Conservation (phyloP, 2,329 filamentous ascomycete genomes). For the Pseudocercospora vitis region DNA sequence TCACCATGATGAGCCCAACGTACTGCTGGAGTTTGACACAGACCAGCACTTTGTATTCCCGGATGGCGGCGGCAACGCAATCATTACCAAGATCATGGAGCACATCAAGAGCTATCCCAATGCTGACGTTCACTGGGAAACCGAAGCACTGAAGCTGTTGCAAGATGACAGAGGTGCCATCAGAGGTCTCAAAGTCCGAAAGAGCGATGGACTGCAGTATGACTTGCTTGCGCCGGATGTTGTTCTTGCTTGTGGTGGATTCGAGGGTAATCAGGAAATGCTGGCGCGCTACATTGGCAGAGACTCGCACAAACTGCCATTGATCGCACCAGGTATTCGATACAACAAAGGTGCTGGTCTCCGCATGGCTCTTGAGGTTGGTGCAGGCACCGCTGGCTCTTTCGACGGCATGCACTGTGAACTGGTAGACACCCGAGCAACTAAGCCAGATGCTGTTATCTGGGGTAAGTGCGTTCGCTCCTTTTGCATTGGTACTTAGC, state of each 20-base stretch:
- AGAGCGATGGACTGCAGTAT: slow-evolving; percentile 40
- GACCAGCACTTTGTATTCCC: slow-evolving; percentile 45
- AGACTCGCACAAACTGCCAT: slow-evolving; percentile 42
- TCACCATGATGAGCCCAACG: slow-evolving; percentile 44
- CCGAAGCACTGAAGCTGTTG: slow-evolving; percentile 40
- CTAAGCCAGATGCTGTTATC: slow-evolving; percentile 44
- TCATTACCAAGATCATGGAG: slow-evolving; percentile 42
- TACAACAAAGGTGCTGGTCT: slow-evolving; percentile 44
- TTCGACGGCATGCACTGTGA: slow-evolving; percentile 48
- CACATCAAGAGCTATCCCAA: slow-evolving; percentile 39
- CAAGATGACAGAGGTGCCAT: slow-evolving; percentile 40
- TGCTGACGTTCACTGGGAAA: slow-evolving; percentile 42
- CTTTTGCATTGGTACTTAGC: neutral
- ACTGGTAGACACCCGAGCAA: slow-evolving; percentile 44
- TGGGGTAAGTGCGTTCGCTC: slow-evolving; percentile 31
- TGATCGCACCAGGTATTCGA: slow-evolving; percentile 45
- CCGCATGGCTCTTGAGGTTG: slow-evolving; percentile 45
- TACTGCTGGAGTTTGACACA: slow-evolving; percentile 45
- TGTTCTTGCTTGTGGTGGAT: slow-evolving; percentile 45
- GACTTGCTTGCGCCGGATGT: slow-evolving; percentile 40
- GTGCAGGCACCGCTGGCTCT: slow-evolving; percentile 43
- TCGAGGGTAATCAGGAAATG: slow-evolving; percentile 47
- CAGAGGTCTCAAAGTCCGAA: slow-evolving; percentile 42
- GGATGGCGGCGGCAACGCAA: slow-evolving; percentile 43
- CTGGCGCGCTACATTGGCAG: slow-evolving; percentile 43